Evolutionary conservation across 2,329 filamentous ascomycete species (phyloP).

Genomic region (Pseudopithomyces maydicus): DNA sequence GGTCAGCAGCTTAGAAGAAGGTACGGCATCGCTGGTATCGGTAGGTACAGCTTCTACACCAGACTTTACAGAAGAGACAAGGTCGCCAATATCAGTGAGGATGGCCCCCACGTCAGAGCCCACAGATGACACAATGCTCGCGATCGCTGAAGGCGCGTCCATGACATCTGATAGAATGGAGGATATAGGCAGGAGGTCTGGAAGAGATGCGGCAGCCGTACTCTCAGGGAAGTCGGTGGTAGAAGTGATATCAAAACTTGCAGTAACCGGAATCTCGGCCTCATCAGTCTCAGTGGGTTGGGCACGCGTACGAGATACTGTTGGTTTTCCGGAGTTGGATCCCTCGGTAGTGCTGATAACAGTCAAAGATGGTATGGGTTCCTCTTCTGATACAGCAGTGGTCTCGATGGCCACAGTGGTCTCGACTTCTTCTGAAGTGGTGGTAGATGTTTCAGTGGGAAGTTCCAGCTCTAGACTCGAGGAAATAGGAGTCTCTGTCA

Average conservation of each 20-base stretch:
- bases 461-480: neutral
- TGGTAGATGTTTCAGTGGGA: neutral
- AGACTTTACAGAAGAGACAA: conserved; percentile 5
- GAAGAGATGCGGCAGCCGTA: neutral
- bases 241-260: neutral
- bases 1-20: neutral
- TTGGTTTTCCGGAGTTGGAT: neutral
- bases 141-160: neutral
- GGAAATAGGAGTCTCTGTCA: neutral
- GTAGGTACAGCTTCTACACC: conserved; percentile 1
- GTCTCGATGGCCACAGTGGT: neutral
- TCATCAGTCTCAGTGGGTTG: neutral
- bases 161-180: neutral
- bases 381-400: neutral
- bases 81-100: conserved; percentile 7
- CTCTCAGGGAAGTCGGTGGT: neutral
- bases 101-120: conserved; percentile 1
- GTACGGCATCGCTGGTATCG: conserved; percentile 1
- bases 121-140: conserved; percentile 1
- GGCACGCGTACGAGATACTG: neutral
- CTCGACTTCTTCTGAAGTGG: neutral
- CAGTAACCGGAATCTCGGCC: neutral
- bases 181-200: conserved; percentile 1
- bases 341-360: neutral
- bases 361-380: neutral